Evolutionary conservation across 169 alveolate genomes (phyloP), one percentile per base, ranked within the genome.

Genomic region (Theileria parva): DNA sequence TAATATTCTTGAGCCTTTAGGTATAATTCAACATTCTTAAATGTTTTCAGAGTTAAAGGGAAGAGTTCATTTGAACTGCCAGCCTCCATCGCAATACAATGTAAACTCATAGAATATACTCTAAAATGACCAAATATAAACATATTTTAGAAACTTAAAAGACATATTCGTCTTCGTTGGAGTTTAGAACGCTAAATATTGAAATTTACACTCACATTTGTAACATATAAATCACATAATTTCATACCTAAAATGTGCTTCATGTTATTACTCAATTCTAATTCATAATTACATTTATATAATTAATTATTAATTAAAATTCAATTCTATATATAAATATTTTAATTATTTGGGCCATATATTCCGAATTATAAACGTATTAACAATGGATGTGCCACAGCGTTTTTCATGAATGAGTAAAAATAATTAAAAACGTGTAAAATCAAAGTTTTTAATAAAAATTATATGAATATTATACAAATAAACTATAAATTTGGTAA

Each of bases 161-260:
- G 83, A 53, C 93, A 88, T 57, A 64, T 86, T n/a, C 80, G 95
- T n/a, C 86, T 92, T 89, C 64, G 93, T 68, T 91, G 95, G 95
- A 91, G 88, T 74, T 59, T 91, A 48, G 93, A 91, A 72, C 77
- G 86, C 57, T 91, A 77, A 78, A 6, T 34, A 17, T 25, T 37
- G 32, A 6, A 19, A 19, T 68, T 60, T 30, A 11, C n/a, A 13
- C 68, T 65, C 12, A 23, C 37, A 39, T 30, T 23, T 21, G 73
- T 17, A 19, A 53, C 39, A 8, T 48, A 11, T 25, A 21, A 48
- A 19, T 27, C 39, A 1, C 28, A 11, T 25, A 21, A 48, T 21
- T 57, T 79, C 72, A 79, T 8, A 59, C n/a, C 37, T 11, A 12
- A 50, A 2, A 39, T 17, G 12, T 12, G 27, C 23, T n/a, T 6